Evolutionary conservation across 371 early-diverging fungal species (phyloP), one percentile per base, ranked within the genome.

Genomic region (Mucor racemosus): DNA sequence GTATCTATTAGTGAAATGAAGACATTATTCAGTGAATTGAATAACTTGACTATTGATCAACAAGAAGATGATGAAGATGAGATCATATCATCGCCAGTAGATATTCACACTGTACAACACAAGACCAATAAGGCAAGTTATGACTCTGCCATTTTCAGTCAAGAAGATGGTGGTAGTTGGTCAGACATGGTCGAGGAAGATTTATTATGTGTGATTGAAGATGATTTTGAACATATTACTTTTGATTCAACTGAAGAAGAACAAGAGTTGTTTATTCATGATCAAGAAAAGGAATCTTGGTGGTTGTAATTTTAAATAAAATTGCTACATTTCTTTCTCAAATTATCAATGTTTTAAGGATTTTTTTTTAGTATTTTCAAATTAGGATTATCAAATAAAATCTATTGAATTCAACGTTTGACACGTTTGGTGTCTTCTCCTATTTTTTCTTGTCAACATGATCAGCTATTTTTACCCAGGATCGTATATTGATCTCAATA

Each of bases 251-350:
- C 31, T 19, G 73, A 77, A n/a, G 72, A 76, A 38, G 76, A 81
- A 26, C 64, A 64, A 11, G 74, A 71, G 21, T 69, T 81, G 73
- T 81, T 81, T 66, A 68, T 78, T 33, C 78, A 81, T 65, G 66
- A 62, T 60, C 72, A 78, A 41, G 81, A 81, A 67, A 73, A 75
- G 56, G 74, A 72, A 50, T 75, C 77, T 31, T 81, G 81, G 81
- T 81, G 81, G 81, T 66, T 78, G 31, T 78, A 70, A 73, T 31
- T 15, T 31, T n/a, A 38, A 44, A 44, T 44, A n/a, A 44, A 44
- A 26, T 26, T 26, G 26, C 26, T 26, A 26, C 19, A 10, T 31
- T 13, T 31, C 6, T 31, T 53, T 21, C 8, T 53, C 6, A 26
- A 26, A 26, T 26, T 26, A 26, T 3, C 26, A 26, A 26, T 26